A percentile compares a stretch with the other conserved stretches of the same genome.
These are phyloP conservation scores for Hyphopichia buzzinii DNA, from an alignment of 1,139 yeast genomes.

Conservation along the genomic window DNA sequence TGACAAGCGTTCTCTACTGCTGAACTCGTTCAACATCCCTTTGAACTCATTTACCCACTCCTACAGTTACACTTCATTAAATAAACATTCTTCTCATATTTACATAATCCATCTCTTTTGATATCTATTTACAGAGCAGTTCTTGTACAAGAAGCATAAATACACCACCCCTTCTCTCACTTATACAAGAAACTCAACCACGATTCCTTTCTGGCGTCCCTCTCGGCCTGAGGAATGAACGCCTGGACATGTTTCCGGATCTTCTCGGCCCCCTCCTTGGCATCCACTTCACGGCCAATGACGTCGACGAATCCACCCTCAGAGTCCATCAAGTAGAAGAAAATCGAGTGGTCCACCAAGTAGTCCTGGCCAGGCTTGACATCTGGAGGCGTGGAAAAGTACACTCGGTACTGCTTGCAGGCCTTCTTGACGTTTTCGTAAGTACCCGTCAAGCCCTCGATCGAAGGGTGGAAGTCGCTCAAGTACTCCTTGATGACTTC, in stretches of 20 bases:
- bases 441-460: constrained; percentile 87
- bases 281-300: constrained; percentile 85
- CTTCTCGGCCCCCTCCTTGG: constrained; percentile 74
- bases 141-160: no score
- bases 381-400: constrained; percentile 92
- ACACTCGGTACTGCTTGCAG: constrained; percentile 88
- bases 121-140: no score
- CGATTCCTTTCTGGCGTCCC: constrained; percentile 57
- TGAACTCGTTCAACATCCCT: no score
- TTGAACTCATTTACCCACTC: no score
- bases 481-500: constrained; percentile 76
- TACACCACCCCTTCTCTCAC: constrained; percentile 16
- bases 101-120: no score
- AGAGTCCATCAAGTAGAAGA: constrained; percentile 94
- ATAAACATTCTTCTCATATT: no score
- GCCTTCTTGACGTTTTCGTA: constrained; percentile 79
- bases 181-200: constrained; percentile 56
- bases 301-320: constrained; percentile 95
- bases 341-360: constrained; percentile 93
- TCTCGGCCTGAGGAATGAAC: constrained; percentile 65
- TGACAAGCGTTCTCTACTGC: no score
- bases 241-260: constrained; percentile 75
- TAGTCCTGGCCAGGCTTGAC: constrained; percentile 95
- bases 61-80: no score
- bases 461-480: constrained; percentile 82